phyloP scores from a whole-genome alignment of 169 alveolate genomes.

The Eimeria maxima region DNA sequence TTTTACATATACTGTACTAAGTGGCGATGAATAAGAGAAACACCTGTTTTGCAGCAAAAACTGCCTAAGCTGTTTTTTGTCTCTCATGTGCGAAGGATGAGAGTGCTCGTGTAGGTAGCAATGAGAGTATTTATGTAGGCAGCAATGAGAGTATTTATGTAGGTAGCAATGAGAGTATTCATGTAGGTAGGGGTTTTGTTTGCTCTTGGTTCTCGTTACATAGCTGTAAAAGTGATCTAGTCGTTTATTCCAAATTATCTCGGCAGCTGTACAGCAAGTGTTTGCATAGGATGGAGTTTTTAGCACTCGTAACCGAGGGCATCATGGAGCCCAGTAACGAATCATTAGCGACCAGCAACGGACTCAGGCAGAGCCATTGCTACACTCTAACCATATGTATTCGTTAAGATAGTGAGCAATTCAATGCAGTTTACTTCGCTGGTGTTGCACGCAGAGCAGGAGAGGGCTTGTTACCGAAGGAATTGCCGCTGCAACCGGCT shows the following conservation, averaged over 20 bases:
- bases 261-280: background rate
- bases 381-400: too few relatives aligned
- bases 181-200: background rate
- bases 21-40: background rate
- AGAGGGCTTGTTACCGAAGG: background rate
- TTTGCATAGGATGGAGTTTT: background rate
- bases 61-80: background rate
- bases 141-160: too few relatives aligned
- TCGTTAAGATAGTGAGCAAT: background rate
- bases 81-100: background rate
- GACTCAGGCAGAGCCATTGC: too few relatives aligned
- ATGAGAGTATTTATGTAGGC: too few relatives aligned
- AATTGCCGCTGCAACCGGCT: background rate
- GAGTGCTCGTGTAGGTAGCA: too few relatives aligned
- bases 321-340: background rate
- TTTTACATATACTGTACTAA: background rate
- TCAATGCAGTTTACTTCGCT: background rate
- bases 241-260: background rate
- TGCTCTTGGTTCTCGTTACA: background rate
- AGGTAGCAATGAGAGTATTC: too few relatives aligned
- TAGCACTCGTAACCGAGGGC: background rate
- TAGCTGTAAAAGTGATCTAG: background rate
- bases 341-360: background rate
- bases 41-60: background rate
- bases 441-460: background rate